Conservation (phyloP, 257 asterid genomes). For the Henckelia pumila region DNA sequence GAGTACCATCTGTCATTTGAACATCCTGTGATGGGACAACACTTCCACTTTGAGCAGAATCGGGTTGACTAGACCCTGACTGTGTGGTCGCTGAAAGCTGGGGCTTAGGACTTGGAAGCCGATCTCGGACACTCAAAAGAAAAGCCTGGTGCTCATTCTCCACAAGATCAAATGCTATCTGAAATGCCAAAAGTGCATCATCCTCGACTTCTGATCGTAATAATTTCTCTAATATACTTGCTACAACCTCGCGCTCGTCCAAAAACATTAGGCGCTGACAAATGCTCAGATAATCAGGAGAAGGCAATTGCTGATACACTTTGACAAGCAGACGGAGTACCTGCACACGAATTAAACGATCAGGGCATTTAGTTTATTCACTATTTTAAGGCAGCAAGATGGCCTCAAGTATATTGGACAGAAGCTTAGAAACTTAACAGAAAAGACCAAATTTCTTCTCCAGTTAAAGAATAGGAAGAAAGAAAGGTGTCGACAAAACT, state of each 20-base stretch:
- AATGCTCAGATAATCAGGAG: slow-evolving; percentile 93
- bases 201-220: slow-evolving; percentile 65
- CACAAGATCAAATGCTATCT: slow-evolving; percentile 88
- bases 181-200: slow-evolving; percentile 86
- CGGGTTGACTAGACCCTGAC: slow-evolving; percentile 48
- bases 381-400: background rate
- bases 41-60: slow-evolving; percentile 38
- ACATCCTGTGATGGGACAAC: slow-evolving; percentile 49
- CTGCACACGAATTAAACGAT: slow-evolving; percentile 33
- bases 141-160: slow-evolving; percentile 92
- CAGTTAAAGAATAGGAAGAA: background rate
- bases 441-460: background rate
- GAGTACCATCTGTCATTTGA: slow-evolving; percentile 63
- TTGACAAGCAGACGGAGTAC: slow-evolving; percentile 83
- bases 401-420: background rate
- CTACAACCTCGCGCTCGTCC: slow-evolving; percentile 79
- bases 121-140: slow-evolving; percentile 74
- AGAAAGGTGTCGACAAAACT: background rate
- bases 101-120: slow-evolving; percentile 54
- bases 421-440: background rate
- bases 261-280: slow-evolving; percentile 96
- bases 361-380: background rate
- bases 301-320: slow-evolving; percentile 71
- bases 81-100: slow-evolving; percentile 45
- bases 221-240: slow-evolving; percentile 75